A percentile compares a stretch with the other conserved stretches of the same genome.
Evolutionary conservation across 495 filamentous ascomycete species (phyloP).

Genomic region (Penicillium bialowiezense): DNA sequence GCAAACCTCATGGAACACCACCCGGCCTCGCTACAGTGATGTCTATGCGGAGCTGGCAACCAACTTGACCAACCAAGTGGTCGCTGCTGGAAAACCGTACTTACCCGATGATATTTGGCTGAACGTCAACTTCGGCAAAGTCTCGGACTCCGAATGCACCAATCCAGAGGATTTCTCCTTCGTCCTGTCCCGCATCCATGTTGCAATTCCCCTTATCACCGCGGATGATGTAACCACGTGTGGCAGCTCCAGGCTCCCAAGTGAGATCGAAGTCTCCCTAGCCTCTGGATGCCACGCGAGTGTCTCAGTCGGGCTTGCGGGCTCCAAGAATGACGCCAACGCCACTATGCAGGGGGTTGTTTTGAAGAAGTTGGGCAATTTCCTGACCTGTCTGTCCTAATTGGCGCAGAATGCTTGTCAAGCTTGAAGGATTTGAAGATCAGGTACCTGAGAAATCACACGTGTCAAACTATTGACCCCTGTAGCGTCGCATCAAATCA

Average conservation of each 20-base stretch:
- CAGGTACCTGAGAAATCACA: not conserved
- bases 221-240: slow-evolving; percentile 54
- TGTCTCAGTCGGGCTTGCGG: slow-evolving; percentile 60
- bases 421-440: not conserved
- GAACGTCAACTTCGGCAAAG: slow-evolving; percentile 63
- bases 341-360: slow-evolving; percentile 54
- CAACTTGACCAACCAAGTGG: slow-evolving; percentile 51
- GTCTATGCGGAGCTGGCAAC: slow-evolving; percentile 61
- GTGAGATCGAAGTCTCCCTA: slow-evolving; percentile 48
- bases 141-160: slow-evolving; percentile 44
- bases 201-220: slow-evolving; percentile 47
- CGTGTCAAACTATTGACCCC: not conserved
- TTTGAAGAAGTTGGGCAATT: slow-evolving; percentile 48
- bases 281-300: slow-evolving; percentile 55
- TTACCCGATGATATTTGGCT: slow-evolving; percentile 57
- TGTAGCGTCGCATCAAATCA: not conserved
- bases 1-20: slow-evolving; percentile 50
- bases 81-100: slow-evolving; percentile 56
- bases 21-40: slow-evolving; percentile 45
- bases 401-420: slow-evolving; percentile 21
- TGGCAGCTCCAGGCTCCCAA: slow-evolving; percentile 53
- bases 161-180: slow-evolving; percentile 52
- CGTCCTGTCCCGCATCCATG: slow-evolving; percentile 57
- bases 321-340: slow-evolving; percentile 55
- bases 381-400: slow-evolving; percentile 45